These are phyloP conservation scores for Polychytrium aggregatum DNA, from an alignment of 192 early-diverging fungal species.

Conservation along the genomic window DNA sequence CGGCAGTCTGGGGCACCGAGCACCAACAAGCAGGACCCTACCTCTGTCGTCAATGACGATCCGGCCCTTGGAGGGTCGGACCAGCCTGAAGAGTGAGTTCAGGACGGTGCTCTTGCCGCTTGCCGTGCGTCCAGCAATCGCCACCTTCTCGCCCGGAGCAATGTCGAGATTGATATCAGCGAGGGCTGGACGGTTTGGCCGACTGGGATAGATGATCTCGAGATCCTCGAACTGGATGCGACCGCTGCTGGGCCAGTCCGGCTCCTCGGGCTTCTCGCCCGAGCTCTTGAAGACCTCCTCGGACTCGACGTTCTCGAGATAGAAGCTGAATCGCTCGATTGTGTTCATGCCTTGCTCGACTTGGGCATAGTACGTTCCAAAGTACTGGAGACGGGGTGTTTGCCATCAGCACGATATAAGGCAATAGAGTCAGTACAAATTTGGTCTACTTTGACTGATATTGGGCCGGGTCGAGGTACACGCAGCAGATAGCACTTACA, in stretches of 20 bases:
- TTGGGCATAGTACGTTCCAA: too few species aligned
- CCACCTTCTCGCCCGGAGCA: conserved; percentile 15
- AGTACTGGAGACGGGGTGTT: too few species aligned
- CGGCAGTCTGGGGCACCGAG: conserved; percentile 6
- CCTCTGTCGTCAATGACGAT: conserved; percentile 72
- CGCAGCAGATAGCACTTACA: too few species aligned
- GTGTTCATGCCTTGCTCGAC: too few species aligned
- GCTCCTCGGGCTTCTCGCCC: too few species aligned
- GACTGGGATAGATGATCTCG: conserved; percentile 15
- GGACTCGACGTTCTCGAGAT: too few species aligned
- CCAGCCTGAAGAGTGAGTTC: conserved; percentile 64
- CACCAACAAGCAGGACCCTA: conserved; percentile 37
- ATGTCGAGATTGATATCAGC: conserved; percentile 13
- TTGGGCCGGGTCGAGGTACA: too few species aligned
- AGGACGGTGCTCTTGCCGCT: conserved; percentile 38
- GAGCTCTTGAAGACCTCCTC: too few species aligned
- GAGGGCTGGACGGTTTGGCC: conserved; percentile 21
- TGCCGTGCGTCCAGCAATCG: conserved; percentile 33
- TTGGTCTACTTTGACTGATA: too few species aligned
- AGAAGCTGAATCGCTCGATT: too few species aligned
- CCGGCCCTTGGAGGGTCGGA: conserved; percentile 44
- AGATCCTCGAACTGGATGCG: conserved; percentile 11
- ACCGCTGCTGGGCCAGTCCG: conserved; percentile 13
- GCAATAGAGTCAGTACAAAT: too few species aligned
- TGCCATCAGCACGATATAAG: too few species aligned